These are phyloP conservation scores for Fusarium sp. DNA, from an alignment of 2,329 filamentous ascomycete genomes.

Conservation along the genomic window DNA sequence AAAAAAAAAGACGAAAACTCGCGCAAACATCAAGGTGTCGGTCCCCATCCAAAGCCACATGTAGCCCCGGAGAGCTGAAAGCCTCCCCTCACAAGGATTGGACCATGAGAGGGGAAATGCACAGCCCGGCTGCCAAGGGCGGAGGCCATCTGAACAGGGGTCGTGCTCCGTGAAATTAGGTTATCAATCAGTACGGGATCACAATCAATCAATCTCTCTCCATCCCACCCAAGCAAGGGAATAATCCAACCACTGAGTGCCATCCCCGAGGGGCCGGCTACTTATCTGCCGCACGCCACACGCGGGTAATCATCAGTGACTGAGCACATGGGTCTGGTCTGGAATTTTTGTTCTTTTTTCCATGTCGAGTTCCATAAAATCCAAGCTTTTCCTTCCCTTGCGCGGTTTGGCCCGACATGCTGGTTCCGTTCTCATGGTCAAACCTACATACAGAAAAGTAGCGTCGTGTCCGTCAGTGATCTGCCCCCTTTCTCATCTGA, in stretches of 20 bases:
- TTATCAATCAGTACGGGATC: conserved; percentile 43
- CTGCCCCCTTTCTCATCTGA: conserved; percentile 5
- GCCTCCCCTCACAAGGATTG: conserved; percentile 3
- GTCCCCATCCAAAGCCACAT: neutral
- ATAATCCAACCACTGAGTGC: neutral
- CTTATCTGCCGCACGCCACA: conserved; percentile 13
- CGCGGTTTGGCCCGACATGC: neutral
- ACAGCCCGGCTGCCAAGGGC: conserved; percentile 4
- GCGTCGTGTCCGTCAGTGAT: neutral
- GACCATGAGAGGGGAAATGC: neutral
- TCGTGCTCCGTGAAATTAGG: conserved; percentile 27
- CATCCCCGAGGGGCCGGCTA: conserved; percentile 5
- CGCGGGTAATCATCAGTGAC: neutral
- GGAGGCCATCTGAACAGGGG: conserved; percentile 17
- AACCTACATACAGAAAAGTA: conserved; percentile 2
- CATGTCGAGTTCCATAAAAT: neutral
- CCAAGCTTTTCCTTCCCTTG: neutral
- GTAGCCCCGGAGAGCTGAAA: conserved; percentile 8
- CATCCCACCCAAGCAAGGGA: neutral
- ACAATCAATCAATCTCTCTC: conserved; percentile 34
- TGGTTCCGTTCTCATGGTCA: conserved; percentile 9
- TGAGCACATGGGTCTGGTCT: neutral
- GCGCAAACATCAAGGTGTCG: conserved; percentile 4
- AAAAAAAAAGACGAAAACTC: neutral
- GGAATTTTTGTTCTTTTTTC: neutral